Evolutionary conservation across 2,329 filamentous ascomycete genomes (phyloP), one percentile per base, ranked within the genome.

Genomic region (Orbilia blumenaviensis): DNA sequence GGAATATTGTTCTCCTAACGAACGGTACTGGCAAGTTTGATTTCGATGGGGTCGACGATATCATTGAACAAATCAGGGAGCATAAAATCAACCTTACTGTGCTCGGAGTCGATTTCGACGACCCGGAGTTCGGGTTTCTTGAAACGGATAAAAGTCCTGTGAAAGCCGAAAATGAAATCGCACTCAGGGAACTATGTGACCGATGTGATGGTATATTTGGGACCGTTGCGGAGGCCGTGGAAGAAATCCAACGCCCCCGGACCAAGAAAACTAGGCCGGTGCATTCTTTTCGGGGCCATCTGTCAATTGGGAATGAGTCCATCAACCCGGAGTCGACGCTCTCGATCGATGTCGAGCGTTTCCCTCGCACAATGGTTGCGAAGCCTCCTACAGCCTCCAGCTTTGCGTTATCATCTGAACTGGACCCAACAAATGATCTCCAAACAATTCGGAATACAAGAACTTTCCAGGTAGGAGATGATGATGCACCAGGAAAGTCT

Each of bases 21-120:
- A 91, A 97, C 83, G 95, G 90, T 0, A 87, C 88, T 67, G 91
- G 91, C 0, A 82, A 84, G 1, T 90, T 97, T 82, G 92, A 94
- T 78, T 87, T 86, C 1, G 90, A 93, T 63, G 91, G 89, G 60
- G 82, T 94, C 12, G 86, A 88, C 0, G 86, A 90, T 0, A 93
- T 98, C 78, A 86, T 88, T 0, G 84, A 84, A 46, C 93, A 93
- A 81, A 88, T 97, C 50, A 92, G 92, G 77, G 87, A 90, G 7
- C 88, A 91, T 38, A 87, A 87, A 2, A 95, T 98, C 74, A 89
- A 95, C 78, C 85, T 99, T 46, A 87, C 90, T 1, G 84, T 98
- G 9, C 84, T 98, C 64, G 95, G 95, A 12, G 88, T 96, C 16
- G 95, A 99, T 82, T 98, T 99, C 82, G 93, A 99, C 81, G 93